phyloP scores from a whole-genome alignment of 257 asterid species.

The Nicotiana noctiflora region DNA sequence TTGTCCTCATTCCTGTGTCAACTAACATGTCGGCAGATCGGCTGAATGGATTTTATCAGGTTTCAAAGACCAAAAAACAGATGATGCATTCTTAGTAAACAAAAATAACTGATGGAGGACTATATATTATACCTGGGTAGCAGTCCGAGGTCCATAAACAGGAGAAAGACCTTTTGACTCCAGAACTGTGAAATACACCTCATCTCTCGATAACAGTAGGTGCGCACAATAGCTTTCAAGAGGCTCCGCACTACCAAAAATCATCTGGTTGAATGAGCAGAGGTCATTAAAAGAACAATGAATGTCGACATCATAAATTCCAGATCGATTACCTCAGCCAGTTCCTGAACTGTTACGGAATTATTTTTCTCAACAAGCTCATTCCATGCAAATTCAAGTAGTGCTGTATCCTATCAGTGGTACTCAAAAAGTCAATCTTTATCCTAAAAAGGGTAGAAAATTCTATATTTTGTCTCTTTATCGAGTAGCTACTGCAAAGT shows the following conservation, averaged over 20 bases:
- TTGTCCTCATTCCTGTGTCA: not conserved
- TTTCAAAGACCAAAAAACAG: not conserved
- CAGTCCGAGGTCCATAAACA: conserved; percentile 84
- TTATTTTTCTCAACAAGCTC: conserved; percentile 87
- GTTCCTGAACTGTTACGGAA: conserved; percentile 64
- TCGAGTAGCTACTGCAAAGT: conserved; percentile 13
- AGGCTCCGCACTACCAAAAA: conserved; percentile 93
- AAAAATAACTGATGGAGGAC: not conserved
- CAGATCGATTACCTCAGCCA: conserved; percentile 70
- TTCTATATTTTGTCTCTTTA: not conserved
- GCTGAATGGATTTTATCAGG: not conserved
- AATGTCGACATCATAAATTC: conserved; percentile 10
- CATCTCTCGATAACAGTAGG: conserved; percentile 74
- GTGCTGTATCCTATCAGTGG: conserved; percentile 59
- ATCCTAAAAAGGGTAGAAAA: conserved; percentile 2
- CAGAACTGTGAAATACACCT: conserved; percentile 56
- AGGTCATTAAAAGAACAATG: conserved; percentile 34
- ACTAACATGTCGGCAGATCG: not conserved
- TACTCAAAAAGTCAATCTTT: conserved; percentile 10
- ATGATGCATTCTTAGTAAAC: not conserved
- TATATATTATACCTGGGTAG: conserved; percentile 48
- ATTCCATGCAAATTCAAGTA: conserved; percentile 93
- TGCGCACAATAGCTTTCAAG: conserved; percentile 91
- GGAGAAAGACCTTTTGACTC: conserved; percentile 61
- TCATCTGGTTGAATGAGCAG: conserved; percentile 65